Base-by-base conservation (phyloP, 2,329 filamentous ascomycete genomes). In the Neonectria punicea region DNA sequence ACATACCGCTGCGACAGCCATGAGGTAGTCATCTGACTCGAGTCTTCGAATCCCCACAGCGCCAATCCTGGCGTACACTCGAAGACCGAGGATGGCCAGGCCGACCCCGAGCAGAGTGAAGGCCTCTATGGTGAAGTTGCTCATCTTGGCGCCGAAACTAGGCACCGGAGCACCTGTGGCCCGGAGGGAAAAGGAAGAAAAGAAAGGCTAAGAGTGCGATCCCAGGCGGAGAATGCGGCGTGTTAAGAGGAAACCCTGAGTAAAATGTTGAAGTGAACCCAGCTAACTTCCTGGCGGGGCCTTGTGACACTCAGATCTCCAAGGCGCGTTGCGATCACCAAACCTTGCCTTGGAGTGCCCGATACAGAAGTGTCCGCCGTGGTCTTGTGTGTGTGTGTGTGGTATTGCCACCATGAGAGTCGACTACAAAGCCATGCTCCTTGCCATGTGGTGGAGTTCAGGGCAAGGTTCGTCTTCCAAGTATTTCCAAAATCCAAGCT, bases 31-130 rank as follows among this genome's bases (percentile, higher is more conserved):
- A 58, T 82, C 80, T 14, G 71, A 65, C n/a, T 73, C 71, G 34
- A 81, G 68, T 18, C 72, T 72, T 54, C 58, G 70, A 18, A 78
- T 58, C 5, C 77, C 79, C 5, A 78, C 77, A 5, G 77, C 68
- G 43, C 65, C 73, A 56, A 79, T 62, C 14, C 80, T 75, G 36
- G 74, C 74, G 65, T 79, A 81, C 1, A 78, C 79, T 22, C 80
- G 71, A 28, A 81, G 73, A 6, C 75, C 54, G 4, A 79, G 81
- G 20, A 80, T 69, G 43, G 71, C 16, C 22, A 80, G 58, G 30
- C 76, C 80, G 50, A 81, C 61, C 7, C 73, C 67, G 39, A 78
- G 73, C 5, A 82, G 74, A 0, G 79, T 77, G 71, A 76, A 81
- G 4, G 77, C 69, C 53, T 81, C 78, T 43, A 74, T 76, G 43